phyloP scores from a whole-genome alignment of 371 early-diverging fungal species.

The Mucor plumbeus region DNA sequence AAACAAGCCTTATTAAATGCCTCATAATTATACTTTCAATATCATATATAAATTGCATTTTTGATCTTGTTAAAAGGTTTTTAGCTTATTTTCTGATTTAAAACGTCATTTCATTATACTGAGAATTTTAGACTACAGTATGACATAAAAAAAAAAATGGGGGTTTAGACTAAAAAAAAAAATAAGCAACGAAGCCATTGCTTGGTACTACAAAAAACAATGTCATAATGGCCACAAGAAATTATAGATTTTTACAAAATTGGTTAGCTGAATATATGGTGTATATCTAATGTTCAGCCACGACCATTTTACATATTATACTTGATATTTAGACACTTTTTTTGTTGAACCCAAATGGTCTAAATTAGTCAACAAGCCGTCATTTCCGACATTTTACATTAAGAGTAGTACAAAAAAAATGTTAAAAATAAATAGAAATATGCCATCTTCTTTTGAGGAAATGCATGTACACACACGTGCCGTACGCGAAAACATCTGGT shows the following conservation, averaged over 20 bases:
- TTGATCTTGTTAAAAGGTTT: neutral
- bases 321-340: neutral
- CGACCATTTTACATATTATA: neutral
- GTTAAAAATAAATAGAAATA: neutral
- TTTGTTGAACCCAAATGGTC: neutral
- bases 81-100: no score
- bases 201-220: neutral
- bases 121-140: neutral
- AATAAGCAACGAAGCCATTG: neutral
- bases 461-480: neutral
- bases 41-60: neutral
- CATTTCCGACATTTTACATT: neutral
- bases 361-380: conserved; percentile 5
- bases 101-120: neutral
- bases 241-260: neutral
- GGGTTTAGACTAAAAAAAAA: neutral
- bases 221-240: neutral
- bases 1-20: neutral
- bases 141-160: no score
- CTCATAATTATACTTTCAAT: neutral
- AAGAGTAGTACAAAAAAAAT: neutral
- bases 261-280: neutral
- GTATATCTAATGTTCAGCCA: neutral
- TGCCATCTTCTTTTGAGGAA: neutral
- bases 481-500: neutral